Percentiles rank a stretch among this genome's conserved stretches.
Conservation (phyloP, 177 flowering plant genomes). For the Vitis hybrid region DNA sequence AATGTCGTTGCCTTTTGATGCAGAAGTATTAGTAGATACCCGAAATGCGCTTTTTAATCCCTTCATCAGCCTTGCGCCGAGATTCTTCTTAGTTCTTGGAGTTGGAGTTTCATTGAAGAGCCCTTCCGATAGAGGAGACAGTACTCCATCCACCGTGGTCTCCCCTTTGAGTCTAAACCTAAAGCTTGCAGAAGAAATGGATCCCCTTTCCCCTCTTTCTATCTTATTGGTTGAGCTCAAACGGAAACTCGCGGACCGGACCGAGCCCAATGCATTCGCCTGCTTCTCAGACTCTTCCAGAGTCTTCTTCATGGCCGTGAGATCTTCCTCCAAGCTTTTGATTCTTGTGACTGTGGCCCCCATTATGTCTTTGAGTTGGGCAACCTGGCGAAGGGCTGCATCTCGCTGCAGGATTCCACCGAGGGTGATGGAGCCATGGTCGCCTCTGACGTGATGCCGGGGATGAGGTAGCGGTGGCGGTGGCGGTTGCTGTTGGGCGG, state of each 20-base stretch:
- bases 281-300: slow-evolving; percentile 27
- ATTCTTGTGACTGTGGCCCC: slow-evolving; percentile 56
- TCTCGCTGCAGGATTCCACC: slow-evolving; percentile 70
- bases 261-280: slow-evolving; percentile 16
- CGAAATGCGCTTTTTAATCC: slow-evolving; percentile 59
- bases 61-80: slow-evolving; percentile 45
- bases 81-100: slow-evolving; percentile 19
- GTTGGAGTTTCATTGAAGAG: background rate
- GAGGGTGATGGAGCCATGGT: slow-evolving; percentile 35
- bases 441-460: background rate
- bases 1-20: slow-evolving; percentile 8
- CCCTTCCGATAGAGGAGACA: slow-evolving; percentile 13
- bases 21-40: slow-evolving; percentile 14
- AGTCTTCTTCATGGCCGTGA: slow-evolving; percentile 52
- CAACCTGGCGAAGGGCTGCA: slow-evolving; percentile 56
- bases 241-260: slow-evolving; percentile 57
- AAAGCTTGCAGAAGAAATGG: slow-evolving; percentile 30
- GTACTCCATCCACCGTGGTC: background rate
- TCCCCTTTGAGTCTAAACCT: slow-evolving; percentile 9
- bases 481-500: slow-evolving; percentile 5
- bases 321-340: slow-evolving; percentile 56
- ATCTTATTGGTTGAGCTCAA: slow-evolving; percentile 31
- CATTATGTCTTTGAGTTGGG: slow-evolving; percentile 56
- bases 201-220: slow-evolving; percentile 44
- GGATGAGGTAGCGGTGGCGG: background rate